Evolutionary conservation across 768 basidiomycete genomes (phyloP).

Genomic region (Collybia nuda): DNA sequence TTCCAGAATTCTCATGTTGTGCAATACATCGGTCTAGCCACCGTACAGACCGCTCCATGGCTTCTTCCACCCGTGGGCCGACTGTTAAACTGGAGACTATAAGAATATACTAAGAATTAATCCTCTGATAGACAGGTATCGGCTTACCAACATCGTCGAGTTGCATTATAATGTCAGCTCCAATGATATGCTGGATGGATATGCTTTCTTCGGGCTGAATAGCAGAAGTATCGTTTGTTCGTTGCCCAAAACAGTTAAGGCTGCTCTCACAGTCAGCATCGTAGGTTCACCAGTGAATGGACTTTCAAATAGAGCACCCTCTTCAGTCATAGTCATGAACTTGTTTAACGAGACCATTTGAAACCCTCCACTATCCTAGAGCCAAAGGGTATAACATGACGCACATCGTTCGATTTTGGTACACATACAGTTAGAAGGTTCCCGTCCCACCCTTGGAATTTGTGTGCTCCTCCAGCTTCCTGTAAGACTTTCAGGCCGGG

Average conservation of each 20-base stretch:
- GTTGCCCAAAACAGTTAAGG: constrained; percentile 1
- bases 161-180: constrained; percentile 95
- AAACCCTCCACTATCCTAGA: constrained; percentile 86
- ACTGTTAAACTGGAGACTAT: constrained; percentile 78
- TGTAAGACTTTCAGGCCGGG: constrained; percentile 76
- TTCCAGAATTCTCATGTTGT: constrained; percentile 69
- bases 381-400: not conserved
- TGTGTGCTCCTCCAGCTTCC: constrained; percentile 82
- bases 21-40: constrained; percentile 91
- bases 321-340: constrained; percentile 84
- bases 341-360: constrained; percentile 84
- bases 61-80: constrained; percentile 81
- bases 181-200: constrained; percentile 86
- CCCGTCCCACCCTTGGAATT: constrained; percentile 84
- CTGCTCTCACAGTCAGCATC: constrained; percentile 70
- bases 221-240: not conserved
- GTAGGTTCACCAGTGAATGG: constrained; percentile 88
- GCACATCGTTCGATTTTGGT: not conserved
- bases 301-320: constrained; percentile 82
- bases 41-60: constrained; percentile 84
- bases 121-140: not conserved
- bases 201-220: constrained; percentile 87
- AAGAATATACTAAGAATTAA: not conserved
- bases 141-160: constrained; percentile 84
- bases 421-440: constrained; percentile 78